phyloP scores from a whole-genome alignment of 139 green algal species.

The Astrephomene gubernaculifera region DNA sequence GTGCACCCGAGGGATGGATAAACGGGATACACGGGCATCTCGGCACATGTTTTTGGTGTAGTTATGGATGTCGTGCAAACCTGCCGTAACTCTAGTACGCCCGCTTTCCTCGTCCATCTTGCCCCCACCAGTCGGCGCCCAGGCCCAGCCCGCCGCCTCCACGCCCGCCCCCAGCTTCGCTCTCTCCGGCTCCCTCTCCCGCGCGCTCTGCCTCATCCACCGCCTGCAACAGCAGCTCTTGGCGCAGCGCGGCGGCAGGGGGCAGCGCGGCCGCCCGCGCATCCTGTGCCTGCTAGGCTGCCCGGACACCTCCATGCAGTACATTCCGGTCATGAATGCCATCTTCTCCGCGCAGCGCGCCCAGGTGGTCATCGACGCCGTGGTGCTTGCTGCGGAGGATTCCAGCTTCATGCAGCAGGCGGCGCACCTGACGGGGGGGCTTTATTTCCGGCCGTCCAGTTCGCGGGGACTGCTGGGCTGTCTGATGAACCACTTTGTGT shows the following conservation, averaged over 20 bases:
- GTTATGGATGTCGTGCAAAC: too few species aligned
- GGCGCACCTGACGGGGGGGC: conserved; percentile 73
- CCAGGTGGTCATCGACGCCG: conserved; percentile 72
- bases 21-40: too few species aligned
- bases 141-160: neutral
- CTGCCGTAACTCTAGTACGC: too few species aligned
- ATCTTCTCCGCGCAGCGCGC: conserved; percentile 85
- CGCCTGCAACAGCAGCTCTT: conserved; percentile 37
- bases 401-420: conserved; percentile 82
- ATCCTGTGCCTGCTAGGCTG: conserved; percentile 66
- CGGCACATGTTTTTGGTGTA: too few species aligned
- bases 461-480: conserved; percentile 65
- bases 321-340: conserved; percentile 87
- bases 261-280: conserved; percentile 44
- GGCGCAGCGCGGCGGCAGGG: neutral
- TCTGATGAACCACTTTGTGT: conserved; percentile 55
- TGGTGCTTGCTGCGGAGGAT: conserved; percentile 63
- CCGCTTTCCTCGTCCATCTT: too few species aligned
- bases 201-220: conserved; percentile 68
- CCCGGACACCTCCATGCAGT: conserved; percentile 67
- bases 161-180: neutral
- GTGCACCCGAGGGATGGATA: neutral
- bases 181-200: conserved; percentile 66
- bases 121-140: neutral
- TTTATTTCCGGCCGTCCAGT: conserved; percentile 61